A percentile compares a stretch with the other conserved stretches of the same genome.
Evolutionary conservation across 1,284 basidiomycete genomes (phyloP).

Genomic region (Testicularia cyperi): DNA sequence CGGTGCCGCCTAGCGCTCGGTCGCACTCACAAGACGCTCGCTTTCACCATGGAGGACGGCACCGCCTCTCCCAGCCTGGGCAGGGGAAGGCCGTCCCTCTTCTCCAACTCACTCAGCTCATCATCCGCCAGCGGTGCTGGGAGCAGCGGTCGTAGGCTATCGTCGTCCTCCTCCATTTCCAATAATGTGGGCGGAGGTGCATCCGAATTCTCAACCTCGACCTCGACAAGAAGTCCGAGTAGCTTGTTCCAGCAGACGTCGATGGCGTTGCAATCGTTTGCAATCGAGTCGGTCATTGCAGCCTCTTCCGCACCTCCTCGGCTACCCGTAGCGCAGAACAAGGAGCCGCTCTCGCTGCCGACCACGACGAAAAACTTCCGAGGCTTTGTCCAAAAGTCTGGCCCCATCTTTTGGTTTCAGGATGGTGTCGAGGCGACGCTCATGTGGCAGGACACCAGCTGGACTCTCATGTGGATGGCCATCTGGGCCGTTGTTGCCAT

Average conservation of each 20-base stretch:
- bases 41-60: conserved; percentile 20
- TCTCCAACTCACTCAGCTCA: conserved; percentile 19
- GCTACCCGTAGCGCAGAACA: conserved; percentile 52
- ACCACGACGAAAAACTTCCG: conserved; percentile 58
- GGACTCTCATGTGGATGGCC: conserved; percentile 59
- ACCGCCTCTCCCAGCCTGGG: conserved; percentile 23
- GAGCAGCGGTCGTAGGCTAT: conserved; percentile 4
- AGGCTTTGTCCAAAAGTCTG: conserved; percentile 57
- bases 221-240: background rate
- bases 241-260: conserved; percentile 38
- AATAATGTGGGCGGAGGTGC: conserved; percentile 5
- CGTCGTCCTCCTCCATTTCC: conserved; percentile 28
- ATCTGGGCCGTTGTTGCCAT: conserved; percentile 55
- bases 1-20: no score
- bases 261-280: conserved; percentile 40
- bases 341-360: conserved; percentile 51
- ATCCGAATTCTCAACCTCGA: conserved; percentile 10
- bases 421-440: conserved; percentile 56
- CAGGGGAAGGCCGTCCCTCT: conserved; percentile 16
- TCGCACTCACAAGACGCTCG: no score
- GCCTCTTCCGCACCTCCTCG: conserved; percentile 46
- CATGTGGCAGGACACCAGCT: conserved; percentile 56
- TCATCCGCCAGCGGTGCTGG: conserved; percentile 11
- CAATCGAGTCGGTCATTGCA: conserved; percentile 48
- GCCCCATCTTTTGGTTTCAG: conserved; percentile 58